A percentile compares a stretch with the other conserved stretches of the same genome.
Evolutionary conservation across 2,329 filamentous ascomycete genomes (phyloP).

Genomic region (Pseudocercospora cruenta): DNA sequence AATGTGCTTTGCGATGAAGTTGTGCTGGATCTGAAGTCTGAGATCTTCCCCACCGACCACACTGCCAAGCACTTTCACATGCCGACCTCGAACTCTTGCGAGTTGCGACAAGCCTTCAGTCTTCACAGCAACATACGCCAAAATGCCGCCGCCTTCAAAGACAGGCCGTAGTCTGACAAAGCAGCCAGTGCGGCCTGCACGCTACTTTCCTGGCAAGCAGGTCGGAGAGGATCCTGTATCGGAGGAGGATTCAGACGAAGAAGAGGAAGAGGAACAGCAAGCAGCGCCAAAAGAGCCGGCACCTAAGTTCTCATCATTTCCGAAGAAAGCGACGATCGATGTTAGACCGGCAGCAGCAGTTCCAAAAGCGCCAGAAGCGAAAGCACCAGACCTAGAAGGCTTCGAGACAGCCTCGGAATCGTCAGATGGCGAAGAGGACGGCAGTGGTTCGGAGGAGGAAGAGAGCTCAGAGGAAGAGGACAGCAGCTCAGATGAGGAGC

Average conservation of each 20-base stretch:
- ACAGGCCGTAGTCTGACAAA: conserved; percentile 75
- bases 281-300: conserved; percentile 44
- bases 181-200: conserved; percentile 77
- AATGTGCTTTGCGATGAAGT: conserved; percentile 8
- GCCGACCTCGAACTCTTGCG: not conserved
- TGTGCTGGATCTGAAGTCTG: not conserved
- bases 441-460: conserved; percentile 44
- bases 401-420: conserved; percentile 61
- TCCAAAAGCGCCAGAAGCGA: conserved; percentile 35
- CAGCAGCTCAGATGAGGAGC: conserved; percentile 61
- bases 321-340: conserved; percentile 46
- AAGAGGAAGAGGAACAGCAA: conserved; percentile 52
- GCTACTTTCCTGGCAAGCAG: conserved; percentile 84
- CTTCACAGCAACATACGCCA: conserved; percentile 20
- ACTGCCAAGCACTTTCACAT: conserved; percentile 17
- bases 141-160: conserved; percentile 65
- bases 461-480: conserved; percentile 61
- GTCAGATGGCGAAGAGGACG: conserved; percentile 43
- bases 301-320: conserved; percentile 52
- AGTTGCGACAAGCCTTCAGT: not conserved
- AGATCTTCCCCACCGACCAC: conserved; percentile 7
- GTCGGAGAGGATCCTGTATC: conserved; percentile 54
- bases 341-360: conserved; percentile 38
- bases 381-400: conserved; percentile 51
- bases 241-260: conserved; percentile 52